Conservation (phyloP, 2,329 filamentous ascomycete species). For the Alternaria sp. region DNA sequence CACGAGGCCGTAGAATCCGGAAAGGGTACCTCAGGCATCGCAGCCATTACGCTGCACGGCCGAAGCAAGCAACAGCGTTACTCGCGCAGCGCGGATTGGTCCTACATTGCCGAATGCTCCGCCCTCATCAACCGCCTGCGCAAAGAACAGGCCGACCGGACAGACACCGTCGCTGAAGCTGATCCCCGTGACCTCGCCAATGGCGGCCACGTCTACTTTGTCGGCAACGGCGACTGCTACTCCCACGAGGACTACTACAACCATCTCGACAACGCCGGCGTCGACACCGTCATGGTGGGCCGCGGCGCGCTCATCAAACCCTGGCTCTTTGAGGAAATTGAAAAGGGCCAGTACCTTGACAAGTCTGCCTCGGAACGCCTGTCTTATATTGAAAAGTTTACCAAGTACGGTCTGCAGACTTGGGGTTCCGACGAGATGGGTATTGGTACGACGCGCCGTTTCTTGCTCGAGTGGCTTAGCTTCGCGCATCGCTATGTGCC, state of each 20-base stretch:
- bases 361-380: slow-evolving; percentile 91
- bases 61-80: slow-evolving; percentile 94
- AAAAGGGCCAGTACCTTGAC: slow-evolving; percentile 90
- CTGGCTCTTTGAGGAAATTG: slow-evolving; percentile 98
- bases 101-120: slow-evolving; percentile 90
- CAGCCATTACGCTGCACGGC: slow-evolving; percentile 95
- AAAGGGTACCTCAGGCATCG: slow-evolving; percentile 74
- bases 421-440: slow-evolving; percentile 98
- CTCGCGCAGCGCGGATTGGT: slow-evolving; percentile 90
- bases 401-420: slow-evolving; percentile 85
- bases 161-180: slow-evolving; percentile 80
- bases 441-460: slow-evolving; percentile 86
- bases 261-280: slow-evolving; percentile 77
- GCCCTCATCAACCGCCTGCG: slow-evolving; percentile 84
- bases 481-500: slow-evolving; percentile 94
- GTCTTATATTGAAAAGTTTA: slow-evolving; percentile 86
- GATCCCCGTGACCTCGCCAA: slow-evolving; percentile 76
- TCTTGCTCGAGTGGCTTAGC: slow-evolving; percentile 94
- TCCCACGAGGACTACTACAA: slow-evolving; percentile 88
- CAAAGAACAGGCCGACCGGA: slow-evolving; percentile 67
- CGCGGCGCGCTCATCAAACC: slow-evolving; percentile 96
- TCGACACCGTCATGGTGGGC: slow-evolving; percentile 97
- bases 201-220: slow-evolving; percentile 80
- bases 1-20: slow-evolving; percentile 71
- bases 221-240: slow-evolving; percentile 96